These are phyloP conservation scores for Epichloe sylvatica DNA, from an alignment of 2,329 filamentous ascomycete genomes.

Conservation along the genomic window DNA sequence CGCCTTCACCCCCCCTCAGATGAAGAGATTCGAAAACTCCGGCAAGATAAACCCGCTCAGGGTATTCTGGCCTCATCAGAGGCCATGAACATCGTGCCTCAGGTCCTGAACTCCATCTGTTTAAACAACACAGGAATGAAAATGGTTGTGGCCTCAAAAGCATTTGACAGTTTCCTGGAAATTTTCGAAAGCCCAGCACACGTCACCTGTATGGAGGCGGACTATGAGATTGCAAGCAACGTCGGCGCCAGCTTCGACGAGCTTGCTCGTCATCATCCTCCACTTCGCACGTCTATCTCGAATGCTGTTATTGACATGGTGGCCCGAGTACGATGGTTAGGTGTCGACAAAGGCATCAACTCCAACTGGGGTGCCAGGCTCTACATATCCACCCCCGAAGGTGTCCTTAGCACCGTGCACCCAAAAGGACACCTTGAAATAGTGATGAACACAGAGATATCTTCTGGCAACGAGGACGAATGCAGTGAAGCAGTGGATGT, in stretches of 20 bases:
- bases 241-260: conserved; percentile 86
- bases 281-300: conserved; percentile 64
- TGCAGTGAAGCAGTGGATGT: conserved; percentile 35
- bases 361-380: conserved; percentile 69
- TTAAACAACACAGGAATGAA: conserved; percentile 78
- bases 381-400: conserved; percentile 45
- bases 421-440: conserved; percentile 31
- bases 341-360: conserved; percentile 52
- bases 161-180: conserved; percentile 77
- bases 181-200: conserved; percentile 93
- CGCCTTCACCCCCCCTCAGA: conserved; percentile 39
- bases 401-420: conserved; percentile 37
- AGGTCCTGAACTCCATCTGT: conserved; percentile 85
- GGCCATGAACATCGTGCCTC: conserved; percentile 73
- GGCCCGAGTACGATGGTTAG: conserved; percentile 62
- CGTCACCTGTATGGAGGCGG: conserved; percentile 67
- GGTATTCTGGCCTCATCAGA: conserved; percentile 81
- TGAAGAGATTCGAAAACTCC: conserved; percentile 32
- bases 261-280: conserved; percentile 82
- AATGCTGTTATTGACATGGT: conserved; percentile 84
- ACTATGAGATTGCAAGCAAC: conserved; percentile 52
- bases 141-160: conserved; percentile 70
- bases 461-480: conserved; percentile 26
- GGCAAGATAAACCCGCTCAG: conserved; percentile 37
- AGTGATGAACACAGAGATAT: conserved; percentile 13